Conservation (phyloP, 2,329 filamentous ascomycete genomes). For the Fusarium praegraminearum region DNA sequence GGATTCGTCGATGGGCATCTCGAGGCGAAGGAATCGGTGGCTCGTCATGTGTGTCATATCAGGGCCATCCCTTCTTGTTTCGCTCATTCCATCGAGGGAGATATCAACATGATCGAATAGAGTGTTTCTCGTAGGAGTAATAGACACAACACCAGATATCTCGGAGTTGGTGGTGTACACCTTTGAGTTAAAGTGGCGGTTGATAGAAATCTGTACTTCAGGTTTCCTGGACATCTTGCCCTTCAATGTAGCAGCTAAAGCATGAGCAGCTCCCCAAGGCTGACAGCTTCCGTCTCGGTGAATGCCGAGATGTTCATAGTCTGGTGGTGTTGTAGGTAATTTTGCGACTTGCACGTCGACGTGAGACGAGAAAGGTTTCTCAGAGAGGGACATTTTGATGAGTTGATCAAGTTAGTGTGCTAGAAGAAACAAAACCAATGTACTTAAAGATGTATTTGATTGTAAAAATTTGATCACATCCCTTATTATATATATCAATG, state of each 20-base stretch:
- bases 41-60: conserved; percentile 38
- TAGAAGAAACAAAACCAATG: background rate
- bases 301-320: conserved; percentile 37
- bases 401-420: background rate
- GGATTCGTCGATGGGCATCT: conserved; percentile 39
- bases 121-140: conserved; percentile 28
- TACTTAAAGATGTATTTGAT: background rate
- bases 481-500: background rate
- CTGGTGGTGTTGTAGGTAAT: conserved; percentile 25
- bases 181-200: conserved; percentile 44
- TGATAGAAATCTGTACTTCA: conserved; percentile 30
- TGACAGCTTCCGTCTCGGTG: conserved; percentile 13
- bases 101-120: conserved; percentile 37
- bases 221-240: conserved; percentile 19
- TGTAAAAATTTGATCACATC: background rate
- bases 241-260: conserved; percentile 21
- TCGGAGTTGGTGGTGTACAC: conserved; percentile 44
- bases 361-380: conserved; percentile 15
- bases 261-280: conserved; percentile 28
- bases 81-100: conserved; percentile 32
- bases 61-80: conserved; percentile 39
- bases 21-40: conserved; percentile 39
- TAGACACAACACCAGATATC: conserved; percentile 37
- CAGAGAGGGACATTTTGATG: conserved; percentile 23
- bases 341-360: conserved; percentile 31